Base-by-base conservation (phyloP, 2,329 filamentous ascomycete species). In the Thielaviopsis populi region DNA sequence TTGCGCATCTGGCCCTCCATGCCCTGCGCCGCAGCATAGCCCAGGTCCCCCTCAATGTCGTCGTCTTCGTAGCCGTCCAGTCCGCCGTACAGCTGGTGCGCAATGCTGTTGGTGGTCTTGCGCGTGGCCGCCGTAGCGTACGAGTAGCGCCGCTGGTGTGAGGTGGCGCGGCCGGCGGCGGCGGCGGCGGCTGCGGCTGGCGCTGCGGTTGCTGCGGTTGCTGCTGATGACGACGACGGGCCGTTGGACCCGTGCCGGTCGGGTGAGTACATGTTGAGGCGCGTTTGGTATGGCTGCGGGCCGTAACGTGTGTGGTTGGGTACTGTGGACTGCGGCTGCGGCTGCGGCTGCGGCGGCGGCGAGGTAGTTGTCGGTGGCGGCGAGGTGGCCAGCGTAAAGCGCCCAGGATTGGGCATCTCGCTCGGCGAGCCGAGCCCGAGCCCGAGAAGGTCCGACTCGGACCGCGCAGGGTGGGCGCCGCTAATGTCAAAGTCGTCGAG, bases 401-500 rank as follows among this genome's bases (percentile, higher is more conserved):
- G 81, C 65, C 88, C 87, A 0, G 87, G 85, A 69, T 89, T 86
- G 7, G 88, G 87, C 67, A 91, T 79, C 59, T 88, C 84, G 40
- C 77, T 77, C 13, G 85, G 81, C 61, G 77, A 82, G 40, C 80
- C 78, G 62, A 88, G 76, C 58, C 83, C 83, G 1, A 96, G 80
- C 3, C 83, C 83, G 1, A 96, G 80, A 2, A 96, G 81, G 71
- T 96, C 91, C 46, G 77, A 75, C n/a, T 75, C 75, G 24, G 73
- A 73, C 43, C 67, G 67, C 27, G 74, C 75, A 63, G 70, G 70
- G n/a, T 75, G 73, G 46, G 69, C 68, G 13, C 67, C 67, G 24
- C 86, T 86, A 69, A 99, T 97, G 72, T 99, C 94, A 82, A 96
- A 91, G 69, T 96, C 92, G 67, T 95, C 85, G 73, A 78, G 82